These are phyloP conservation scores for Trichocladium uniseriatum DNA, from an alignment of 495 filamentous ascomycete genomes.

Conservation along the genomic window DNA sequence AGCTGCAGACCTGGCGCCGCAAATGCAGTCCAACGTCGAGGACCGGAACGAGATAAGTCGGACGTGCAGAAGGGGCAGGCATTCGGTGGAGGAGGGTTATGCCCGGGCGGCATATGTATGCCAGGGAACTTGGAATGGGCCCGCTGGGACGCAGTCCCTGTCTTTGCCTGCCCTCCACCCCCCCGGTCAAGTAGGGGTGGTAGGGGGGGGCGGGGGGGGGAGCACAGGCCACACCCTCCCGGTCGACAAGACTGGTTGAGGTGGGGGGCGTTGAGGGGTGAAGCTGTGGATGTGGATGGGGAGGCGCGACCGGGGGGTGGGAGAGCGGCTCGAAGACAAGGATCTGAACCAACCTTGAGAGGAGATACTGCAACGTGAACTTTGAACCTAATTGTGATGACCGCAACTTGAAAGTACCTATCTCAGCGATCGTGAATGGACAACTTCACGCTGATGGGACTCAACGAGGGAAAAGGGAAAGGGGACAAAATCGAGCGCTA, in stretches of 20 bases:
- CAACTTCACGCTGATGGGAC: no score
- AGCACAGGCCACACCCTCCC: neutral
- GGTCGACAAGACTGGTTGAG: slow-evolving; percentile 5
- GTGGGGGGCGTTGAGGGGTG: slow-evolving; percentile 15
- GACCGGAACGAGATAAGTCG: slow-evolving; percentile 24
- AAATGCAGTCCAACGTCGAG: slow-evolving; percentile 23
- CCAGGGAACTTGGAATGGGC: slow-evolving; percentile 16
- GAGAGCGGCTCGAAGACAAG: neutral
- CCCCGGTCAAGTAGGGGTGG: no score
- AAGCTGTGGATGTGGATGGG: slow-evolving; percentile 7
- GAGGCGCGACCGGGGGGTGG: slow-evolving; percentile 1
- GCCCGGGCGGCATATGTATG: slow-evolving; percentile 25
- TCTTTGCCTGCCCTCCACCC: no score
- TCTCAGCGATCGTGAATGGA: no score
- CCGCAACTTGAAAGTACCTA: no score
- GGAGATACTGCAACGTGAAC: no score
- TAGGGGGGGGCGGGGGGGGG: neutral
- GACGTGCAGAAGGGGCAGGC: slow-evolving; percentile 22
- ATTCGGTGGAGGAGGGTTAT: slow-evolving; percentile 20
- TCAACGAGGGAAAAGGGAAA: no score
- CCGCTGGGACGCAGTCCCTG: neutral
- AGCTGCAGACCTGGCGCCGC: slow-evolving; percentile 28
- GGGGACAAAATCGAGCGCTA: no score
- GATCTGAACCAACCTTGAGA: neutral
- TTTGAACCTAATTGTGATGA: no score